Conservation (phyloP, 441 rosid species). For the Capsella rubella region DNA sequence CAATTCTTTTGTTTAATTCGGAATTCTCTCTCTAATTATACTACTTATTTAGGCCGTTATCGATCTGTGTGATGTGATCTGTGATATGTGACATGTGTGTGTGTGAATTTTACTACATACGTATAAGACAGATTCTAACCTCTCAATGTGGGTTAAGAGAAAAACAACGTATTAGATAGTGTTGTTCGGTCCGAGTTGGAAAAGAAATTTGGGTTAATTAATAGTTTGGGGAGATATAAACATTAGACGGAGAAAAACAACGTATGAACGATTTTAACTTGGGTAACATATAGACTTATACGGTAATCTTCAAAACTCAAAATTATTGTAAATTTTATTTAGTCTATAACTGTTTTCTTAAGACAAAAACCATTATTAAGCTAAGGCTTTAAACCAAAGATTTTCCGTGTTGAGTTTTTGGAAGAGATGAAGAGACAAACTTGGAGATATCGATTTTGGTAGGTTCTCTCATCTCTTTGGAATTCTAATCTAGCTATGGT, state of each 20-base stretch:
- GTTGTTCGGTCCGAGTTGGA: constrained; percentile 5
- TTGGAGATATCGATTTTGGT: background rate
- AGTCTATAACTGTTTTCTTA: no score
- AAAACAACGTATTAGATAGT: background rate
- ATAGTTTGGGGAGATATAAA: background rate
- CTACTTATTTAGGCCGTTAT: background rate
- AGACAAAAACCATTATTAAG: no score
- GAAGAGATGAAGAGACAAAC: background rate
- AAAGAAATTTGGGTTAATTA: background rate
- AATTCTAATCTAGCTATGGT: background rate
- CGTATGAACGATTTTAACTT: background rate
- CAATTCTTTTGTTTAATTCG: constrained; percentile 22
- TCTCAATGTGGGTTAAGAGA: constrained; percentile 1
- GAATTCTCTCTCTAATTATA: background rate
- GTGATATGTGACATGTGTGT: background rate
- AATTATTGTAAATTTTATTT: no score
- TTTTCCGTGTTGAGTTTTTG: background rate
- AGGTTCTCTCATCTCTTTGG: background rate
- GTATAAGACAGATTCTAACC: constrained; percentile 36
- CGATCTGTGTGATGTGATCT: constrained; percentile 30
- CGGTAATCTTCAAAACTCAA: no score
- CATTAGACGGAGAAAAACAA: background rate
- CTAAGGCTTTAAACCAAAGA: no score
- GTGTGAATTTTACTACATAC: background rate
- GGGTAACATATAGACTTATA: no score